Conservation (phyloP, 169 alveolate species). For the Besnoitia besnoiti region DNA sequence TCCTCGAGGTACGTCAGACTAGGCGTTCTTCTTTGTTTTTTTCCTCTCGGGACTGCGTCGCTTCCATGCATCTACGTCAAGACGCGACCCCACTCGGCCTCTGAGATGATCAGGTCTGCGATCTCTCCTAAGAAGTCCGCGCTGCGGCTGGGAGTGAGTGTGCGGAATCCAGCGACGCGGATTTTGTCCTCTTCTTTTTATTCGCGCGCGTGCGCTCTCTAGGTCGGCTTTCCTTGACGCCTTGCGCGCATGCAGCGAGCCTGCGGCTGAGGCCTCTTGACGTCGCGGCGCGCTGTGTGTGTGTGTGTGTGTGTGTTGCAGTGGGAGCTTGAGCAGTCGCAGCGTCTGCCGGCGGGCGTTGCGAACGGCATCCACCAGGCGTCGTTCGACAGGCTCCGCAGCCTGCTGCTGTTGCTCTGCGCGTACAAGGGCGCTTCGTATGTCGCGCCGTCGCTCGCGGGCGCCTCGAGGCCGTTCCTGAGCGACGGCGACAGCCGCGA, state of each 20-base stretch:
- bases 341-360: not conserved
- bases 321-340: constrained; percentile 31
- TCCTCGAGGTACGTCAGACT: constrained; percentile 16
- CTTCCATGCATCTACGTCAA: too few species aligned
- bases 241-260: too few species aligned
- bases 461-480: not conserved
- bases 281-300: not conserved
- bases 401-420: not conserved
- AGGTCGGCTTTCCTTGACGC: too few species aligned
- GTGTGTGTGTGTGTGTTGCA: constrained; percentile 9
- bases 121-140: too few species aligned
- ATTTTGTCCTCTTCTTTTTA: too few species aligned
- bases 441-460: not conserved
- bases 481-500: not conserved
- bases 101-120: too few species aligned
- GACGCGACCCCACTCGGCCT: too few species aligned
- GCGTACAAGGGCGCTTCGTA: not conserved
- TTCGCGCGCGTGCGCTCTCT: too few species aligned
- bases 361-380: constrained; percentile 41
- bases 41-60: not conserved
- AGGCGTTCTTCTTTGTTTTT: not conserved
- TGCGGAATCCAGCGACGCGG: too few species aligned
- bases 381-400: constrained; percentile 10
- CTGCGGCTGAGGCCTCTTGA: too few species aligned
- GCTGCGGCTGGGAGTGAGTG: too few species aligned